A percentile compares a stretch with the other conserved stretches of the same genome.
Evolutionary conservation across 495 filamentous ascomycete species (phyloP).

Genomic region (Aspergillus cavernicola): DNA sequence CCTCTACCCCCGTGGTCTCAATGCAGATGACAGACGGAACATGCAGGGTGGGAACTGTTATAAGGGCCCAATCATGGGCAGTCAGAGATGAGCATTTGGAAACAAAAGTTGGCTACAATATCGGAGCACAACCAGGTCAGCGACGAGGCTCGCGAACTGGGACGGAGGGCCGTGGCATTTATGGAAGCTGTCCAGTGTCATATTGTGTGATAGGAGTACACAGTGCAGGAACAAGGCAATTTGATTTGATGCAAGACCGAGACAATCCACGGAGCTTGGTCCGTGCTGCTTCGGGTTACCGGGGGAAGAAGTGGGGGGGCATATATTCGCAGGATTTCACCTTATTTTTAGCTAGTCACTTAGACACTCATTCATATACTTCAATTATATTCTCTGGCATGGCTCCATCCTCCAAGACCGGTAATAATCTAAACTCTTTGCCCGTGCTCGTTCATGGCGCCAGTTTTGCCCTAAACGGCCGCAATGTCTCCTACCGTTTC

Average conservation of each 20-base stretch:
- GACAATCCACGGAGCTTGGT: too few relatives aligned
- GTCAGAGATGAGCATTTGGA: not conserved
- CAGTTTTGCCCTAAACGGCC: conserved; percentile 46
- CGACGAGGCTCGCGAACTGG: not conserved
- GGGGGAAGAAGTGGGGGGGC: too few relatives aligned
- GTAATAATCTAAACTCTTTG: not conserved
- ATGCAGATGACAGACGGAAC: too few relatives aligned
- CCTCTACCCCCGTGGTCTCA: not conserved
- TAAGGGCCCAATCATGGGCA: not conserved
- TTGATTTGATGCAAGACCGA: too few relatives aligned
- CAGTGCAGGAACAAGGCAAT: too few relatives aligned
- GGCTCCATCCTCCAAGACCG: too few relatives aligned
- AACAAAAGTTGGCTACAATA: not conserved
- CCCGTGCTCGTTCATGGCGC: conserved; percentile 38
- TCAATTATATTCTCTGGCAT: not conserved
- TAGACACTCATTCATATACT: not conserved
- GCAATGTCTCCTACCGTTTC: conserved; percentile 50
- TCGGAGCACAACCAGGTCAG: not conserved
- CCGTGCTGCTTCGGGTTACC: too few relatives aligned
- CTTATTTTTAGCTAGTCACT: too few relatives aligned
- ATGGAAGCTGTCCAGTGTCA: not conserved
- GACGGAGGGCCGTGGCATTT: not conserved
- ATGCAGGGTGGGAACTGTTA: not conserved
- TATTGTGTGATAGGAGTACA: too few relatives aligned
- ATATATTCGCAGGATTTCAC: too few relatives aligned